phyloP scores from a whole-genome alignment of 306 rosid species.

The Biancaea sappan region DNA sequence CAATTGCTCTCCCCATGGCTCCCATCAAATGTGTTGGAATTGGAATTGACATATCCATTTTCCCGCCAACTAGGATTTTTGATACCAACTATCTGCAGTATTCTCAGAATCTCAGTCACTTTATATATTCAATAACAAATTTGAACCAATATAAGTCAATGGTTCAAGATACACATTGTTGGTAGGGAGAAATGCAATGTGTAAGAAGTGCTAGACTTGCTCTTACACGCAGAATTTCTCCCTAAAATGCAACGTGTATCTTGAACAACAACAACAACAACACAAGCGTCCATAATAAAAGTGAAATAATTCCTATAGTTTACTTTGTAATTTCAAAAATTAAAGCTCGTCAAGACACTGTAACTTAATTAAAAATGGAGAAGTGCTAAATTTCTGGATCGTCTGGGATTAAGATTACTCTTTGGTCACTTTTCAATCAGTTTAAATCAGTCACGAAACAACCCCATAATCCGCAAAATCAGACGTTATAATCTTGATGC shows the following conservation, averaged over 20 bases:
- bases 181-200: too few relatives aligned
- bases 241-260: too few relatives aligned
- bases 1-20: slow-evolving; percentile 52
- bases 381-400: background rate
- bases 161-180: background rate
- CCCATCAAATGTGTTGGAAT: slow-evolving; percentile 33
- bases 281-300: background rate
- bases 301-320: background rate
- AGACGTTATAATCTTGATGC: background rate
- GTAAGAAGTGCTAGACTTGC: too few relatives aligned
- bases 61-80: slow-evolving; percentile 47
- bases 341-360: background rate
- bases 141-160: too few relatives aligned
- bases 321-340: background rate
- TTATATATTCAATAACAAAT: slow-evolving; percentile 7
- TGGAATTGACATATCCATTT: slow-evolving; percentile 42
- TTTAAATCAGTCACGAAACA: background rate
- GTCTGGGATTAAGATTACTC: too few relatives aligned
- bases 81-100: slow-evolving; percentile 79
- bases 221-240: too few relatives aligned
- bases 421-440: too few relatives aligned
- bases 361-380: background rate
- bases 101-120: slow-evolving; percentile 21
- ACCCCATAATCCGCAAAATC: background rate
- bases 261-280: background rate